A percentile compares a stretch with the other conserved stretches of the same genome.
These are phyloP conservation scores for Prunus yedoensis DNA, from an alignment of 331 rosid species.

Conservation along the genomic window DNA sequence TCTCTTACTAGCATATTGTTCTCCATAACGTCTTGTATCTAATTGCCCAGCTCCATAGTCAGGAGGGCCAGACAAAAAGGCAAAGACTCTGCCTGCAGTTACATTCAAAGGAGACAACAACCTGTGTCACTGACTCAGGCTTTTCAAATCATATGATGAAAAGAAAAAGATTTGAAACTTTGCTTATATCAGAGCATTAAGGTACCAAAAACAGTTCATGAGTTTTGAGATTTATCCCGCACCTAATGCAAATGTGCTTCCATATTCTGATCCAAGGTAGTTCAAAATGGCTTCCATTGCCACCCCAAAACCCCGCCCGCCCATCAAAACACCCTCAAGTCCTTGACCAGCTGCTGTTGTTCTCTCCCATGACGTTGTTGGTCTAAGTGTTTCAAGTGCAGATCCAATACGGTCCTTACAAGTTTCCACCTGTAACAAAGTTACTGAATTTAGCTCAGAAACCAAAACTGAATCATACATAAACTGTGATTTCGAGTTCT, in stretches of 20 bases:
- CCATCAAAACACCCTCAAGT: slow-evolving; percentile 85
- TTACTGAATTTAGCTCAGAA: slow-evolving; percentile 21
- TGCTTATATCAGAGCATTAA: slow-evolving; percentile 1
- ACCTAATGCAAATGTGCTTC: slow-evolving; percentile 96
- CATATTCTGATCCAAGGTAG: slow-evolving; percentile 97
- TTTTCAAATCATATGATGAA: slow-evolving; percentile 6
- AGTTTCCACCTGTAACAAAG: slow-evolving; percentile 71
- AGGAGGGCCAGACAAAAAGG: slow-evolving; percentile 92
- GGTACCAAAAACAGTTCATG: background rate
- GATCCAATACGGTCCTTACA: slow-evolving; percentile 91
- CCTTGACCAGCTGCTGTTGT: slow-evolving; percentile 87
- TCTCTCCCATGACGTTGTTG: slow-evolving; percentile 98
- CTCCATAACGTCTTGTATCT: slow-evolving; percentile 94
- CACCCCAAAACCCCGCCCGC: slow-evolving; percentile 92
- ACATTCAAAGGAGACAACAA: slow-evolving; percentile 33
- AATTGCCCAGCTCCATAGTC: slow-evolving; percentile 95
- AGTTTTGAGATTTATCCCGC: slow-evolving; percentile 32
- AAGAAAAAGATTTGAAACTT: slow-evolving; percentile 11
- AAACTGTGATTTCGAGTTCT: background rate
- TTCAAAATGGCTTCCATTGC: slow-evolving; percentile 91
- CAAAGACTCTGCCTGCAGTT: slow-evolving; percentile 88
- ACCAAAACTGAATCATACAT: background rate
- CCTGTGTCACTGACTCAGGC: slow-evolving; percentile 12
- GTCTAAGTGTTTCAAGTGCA: slow-evolving; percentile 92
- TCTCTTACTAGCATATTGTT: slow-evolving; percentile 97